Base-by-base conservation (phyloP, 2,329 filamentous ascomycete genomes). In the Geosmithia putterillii region DNA sequence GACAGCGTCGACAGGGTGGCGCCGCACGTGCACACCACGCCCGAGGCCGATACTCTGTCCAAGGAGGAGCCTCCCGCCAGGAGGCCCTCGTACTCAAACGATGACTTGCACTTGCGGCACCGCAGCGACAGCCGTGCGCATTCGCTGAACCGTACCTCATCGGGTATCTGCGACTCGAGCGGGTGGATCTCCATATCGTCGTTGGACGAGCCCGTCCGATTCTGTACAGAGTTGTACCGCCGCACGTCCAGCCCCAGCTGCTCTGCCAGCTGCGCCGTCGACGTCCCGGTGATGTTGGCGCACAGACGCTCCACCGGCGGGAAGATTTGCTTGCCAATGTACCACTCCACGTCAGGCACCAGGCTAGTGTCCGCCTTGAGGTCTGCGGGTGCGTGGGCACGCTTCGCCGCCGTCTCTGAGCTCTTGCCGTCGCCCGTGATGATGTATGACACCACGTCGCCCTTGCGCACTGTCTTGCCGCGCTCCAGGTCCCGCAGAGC, bases 251-350 rank as follows among this genome's bases (percentile, higher is more conserved):
- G 79, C 2, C 92, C 92, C 14, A 98, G 77, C 59, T 92, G 94
- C 58, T 95, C 89, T 2, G 92, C 92, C 9, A 98, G 74, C 50
- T 89, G 81, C 2, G 86, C 79, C 7, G 90, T 84, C 49, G 95
- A 94, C 2, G 92, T 98, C 46, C 92, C 92, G 14, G 79, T 78
- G 54, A 98, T 95, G 47, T 94, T 95, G 47, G 90, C 92, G 59
- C 92, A 98, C 19, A 98, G 80, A 73, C 92, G 86, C 66, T 98
- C 92, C 21, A 98, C 92, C 0, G 92, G 92, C 10, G 92, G 92
- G 64, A 98, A 87, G 46, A 98, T 95, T 63, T 98, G 92, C 69
- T 98, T 98, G 68, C 87, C 83, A 35, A 98, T 78, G 61, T 98
- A 98, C 76, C 89, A 96, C 58, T 98, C 92, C n/a, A 95, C 76